Evolutionary conservation across 2,329 filamentous ascomycete species (phyloP), one percentile per base, ranked within the genome.

Genomic region (Verticillium longisporum): DNA sequence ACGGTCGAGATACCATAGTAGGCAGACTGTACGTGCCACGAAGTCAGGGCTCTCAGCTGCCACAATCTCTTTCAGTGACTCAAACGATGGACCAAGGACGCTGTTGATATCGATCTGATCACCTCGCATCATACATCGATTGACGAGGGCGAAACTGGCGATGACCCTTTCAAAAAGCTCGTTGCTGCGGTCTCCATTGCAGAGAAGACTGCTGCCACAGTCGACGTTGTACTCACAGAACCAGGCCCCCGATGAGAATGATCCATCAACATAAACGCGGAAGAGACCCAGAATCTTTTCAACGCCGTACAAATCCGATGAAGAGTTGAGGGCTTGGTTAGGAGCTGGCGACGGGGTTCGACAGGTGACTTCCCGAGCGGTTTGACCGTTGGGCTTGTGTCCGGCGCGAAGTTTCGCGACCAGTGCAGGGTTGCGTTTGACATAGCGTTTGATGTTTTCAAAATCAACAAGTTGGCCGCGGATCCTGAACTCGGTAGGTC

Each of bases 361-460:
- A 38, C 72, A 74, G 55, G 71, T 68, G 11, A 74, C 72, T 56
- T 74, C 72, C 33, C 67, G 60, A 2, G 65, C 64, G 0, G 72
- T 72, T 61, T 74, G 72, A 2, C 67, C 61, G 58, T 66, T 73
- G 32, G 72, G 72, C 3, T 67, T 62, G 14, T 73, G 65, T 14
- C 72, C 72, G 7, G 70, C 70, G 18, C 65, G 67, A 50, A 72
- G 71, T 4, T 68, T 70, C 50, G 71, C 67, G 26, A 75, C 67
- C 10, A 75, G 67, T 1, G 68, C 66, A 5, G 75, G 75, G 57
- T 76, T 77, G 2, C 74, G 69, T 63, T 75, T 74, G 34, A 77
- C 67, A 50, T 77, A 77, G 38, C 75, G 74, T 63, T 71, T 72
- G 59, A 77, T 73, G 64, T 75, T 76, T 55, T 76, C 72, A 56